A percentile compares a stretch with the other conserved stretches of the same genome.
Evolutionary conservation across 2,329 filamentous ascomycete species (phyloP).

Genomic region (Neofusicoccum cordaticola): DNA sequence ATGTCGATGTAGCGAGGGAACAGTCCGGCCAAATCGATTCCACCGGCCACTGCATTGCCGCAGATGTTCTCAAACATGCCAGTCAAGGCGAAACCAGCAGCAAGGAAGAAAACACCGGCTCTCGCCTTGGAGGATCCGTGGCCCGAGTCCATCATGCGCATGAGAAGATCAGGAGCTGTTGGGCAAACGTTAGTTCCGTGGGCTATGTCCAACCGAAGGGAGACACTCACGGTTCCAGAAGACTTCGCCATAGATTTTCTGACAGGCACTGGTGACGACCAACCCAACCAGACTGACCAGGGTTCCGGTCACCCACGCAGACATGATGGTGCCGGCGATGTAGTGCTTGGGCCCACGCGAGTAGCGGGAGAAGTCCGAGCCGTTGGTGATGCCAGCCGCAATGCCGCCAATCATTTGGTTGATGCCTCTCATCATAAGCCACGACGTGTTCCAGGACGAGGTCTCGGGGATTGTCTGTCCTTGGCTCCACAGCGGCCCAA

Average conservation of each 20-base stretch:
- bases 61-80: constrained; percentile 43
- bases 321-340: constrained; percentile 39
- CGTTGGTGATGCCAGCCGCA: constrained; percentile 43
- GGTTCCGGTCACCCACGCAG: constrained; percentile 41
- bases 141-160: constrained; percentile 46
- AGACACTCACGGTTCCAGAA: constrained; percentile 35
- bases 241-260: constrained; percentile 36
- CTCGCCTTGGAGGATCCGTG: constrained; percentile 38
- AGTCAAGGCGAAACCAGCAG: constrained; percentile 35
- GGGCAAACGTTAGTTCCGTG: not conserved
- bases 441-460: constrained; percentile 40
- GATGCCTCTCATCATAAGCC: constrained; percentile 47
- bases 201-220: constrained; percentile 14
- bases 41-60: constrained; percentile 34
- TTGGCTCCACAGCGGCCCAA: constrained; percentile 43
- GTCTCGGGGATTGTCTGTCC: constrained; percentile 36
- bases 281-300: constrained; percentile 45
- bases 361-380: constrained; percentile 47
- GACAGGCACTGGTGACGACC: constrained; percentile 40
- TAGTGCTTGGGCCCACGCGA: constrained; percentile 35
- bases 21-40: constrained; percentile 36
- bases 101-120: constrained; percentile 36
- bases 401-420: constrained; percentile 44
- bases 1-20: constrained; percentile 36
- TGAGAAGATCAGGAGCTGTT: constrained; percentile 39